phyloP scores from a whole-genome alignment of 768 basidiomycete species.

The Rhizopogon vinicolor region DNA sequence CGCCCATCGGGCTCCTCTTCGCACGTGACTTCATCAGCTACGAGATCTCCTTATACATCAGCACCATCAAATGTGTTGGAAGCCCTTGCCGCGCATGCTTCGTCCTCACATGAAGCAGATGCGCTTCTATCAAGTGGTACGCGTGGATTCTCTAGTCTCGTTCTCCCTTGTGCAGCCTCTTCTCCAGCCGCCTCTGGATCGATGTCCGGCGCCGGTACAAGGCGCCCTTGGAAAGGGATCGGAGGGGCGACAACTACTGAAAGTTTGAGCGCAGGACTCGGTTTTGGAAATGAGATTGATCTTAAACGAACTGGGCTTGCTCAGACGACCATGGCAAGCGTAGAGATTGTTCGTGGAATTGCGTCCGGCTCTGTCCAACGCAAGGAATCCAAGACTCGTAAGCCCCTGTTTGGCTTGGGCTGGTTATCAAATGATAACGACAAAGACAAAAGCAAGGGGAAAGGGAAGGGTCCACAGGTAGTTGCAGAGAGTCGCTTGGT shows the following conservation, averaged over 20 bases:
- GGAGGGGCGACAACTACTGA: conserved; percentile 18
- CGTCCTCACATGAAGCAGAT: conserved; percentile 18
- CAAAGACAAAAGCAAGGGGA: conserved; percentile 6
- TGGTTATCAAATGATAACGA: conserved; percentile 26
- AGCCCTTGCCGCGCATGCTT: conserved; percentile 27
- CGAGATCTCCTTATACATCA: conserved; percentile 26
- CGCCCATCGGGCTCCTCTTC: conserved; percentile 12
- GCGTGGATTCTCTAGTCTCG: conserved; percentile 50
- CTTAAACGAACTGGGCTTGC: conserved; percentile 74
- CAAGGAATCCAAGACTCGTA: conserved; percentile 15
- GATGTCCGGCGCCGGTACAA: neutral
- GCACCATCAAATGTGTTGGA: conserved; percentile 26
- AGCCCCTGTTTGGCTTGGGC: conserved; percentile 18
- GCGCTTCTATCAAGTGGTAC: conserved; percentile 44
- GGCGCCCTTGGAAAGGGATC: conserved; percentile 20
- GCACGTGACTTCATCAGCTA: conserved; percentile 14
- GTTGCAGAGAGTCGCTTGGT: conserved; percentile 37
- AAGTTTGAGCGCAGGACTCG: conserved; percentile 21
- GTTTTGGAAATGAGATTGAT: conserved; percentile 53
- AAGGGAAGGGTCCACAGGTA: conserved; percentile 5
- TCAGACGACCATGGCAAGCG: conserved; percentile 84
- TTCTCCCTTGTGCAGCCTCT: conserved; percentile 39
- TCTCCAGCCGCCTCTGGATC: conserved; percentile 16
- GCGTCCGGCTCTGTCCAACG: conserved; percentile 19
- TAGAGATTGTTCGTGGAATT: conserved; percentile 68